Evolutionary conservation across 73 alveolate genomes (phyloP), one percentile per base, ranked within the genome.

Genomic region (Effrenium voratum): DNA sequence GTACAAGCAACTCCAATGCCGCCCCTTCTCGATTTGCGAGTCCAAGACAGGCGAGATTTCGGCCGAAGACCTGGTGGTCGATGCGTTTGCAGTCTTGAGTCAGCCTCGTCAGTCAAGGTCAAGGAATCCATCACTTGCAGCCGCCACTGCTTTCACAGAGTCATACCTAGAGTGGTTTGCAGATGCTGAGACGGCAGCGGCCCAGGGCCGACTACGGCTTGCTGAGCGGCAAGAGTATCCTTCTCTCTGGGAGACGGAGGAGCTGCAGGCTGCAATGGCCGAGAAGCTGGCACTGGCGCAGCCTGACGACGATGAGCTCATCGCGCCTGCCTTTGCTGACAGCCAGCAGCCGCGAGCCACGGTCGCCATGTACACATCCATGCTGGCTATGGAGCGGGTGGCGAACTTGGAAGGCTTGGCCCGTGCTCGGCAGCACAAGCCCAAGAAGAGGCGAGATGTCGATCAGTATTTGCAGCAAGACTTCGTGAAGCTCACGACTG

Each of bases 1-100:
- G 95, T 87, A 87, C 95, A 87, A 87, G 50, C 95, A 85, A 34
- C 41, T 85, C 30, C 93, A 85, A 24, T 85, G 93, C 40, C 80
- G 87, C 4, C 87, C 87, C 3, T 12, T 44, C 3, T 57, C 32
- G 0, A 30, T 76, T 0, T 24, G 10, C 8, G 63, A 43, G 84
- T 22, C 16, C 4, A 19, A 22, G 5, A 60, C 2, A 41, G 32
- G 32, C 63, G 63, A 52, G 8, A 24, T 43, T 3, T 26, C 40
- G 60, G 68, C 10, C 2, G 88, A 77, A 44, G 68, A 77, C 36
- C 40, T 73, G 55, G 88, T 45, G 8, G 30, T 77, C 24, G 5
- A 45, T 22, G 88, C 88, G 8, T 77, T 77, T 45, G 44, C n/a
- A n/a, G n/a, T n/a, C n/a, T n/a, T n/a, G n/a, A n/a, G n/a, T n/a